These are phyloP conservation scores for Phoma sp. DNA, from an alignment of 2,329 filamentous ascomycete species.

Conservation along the genomic window DNA sequence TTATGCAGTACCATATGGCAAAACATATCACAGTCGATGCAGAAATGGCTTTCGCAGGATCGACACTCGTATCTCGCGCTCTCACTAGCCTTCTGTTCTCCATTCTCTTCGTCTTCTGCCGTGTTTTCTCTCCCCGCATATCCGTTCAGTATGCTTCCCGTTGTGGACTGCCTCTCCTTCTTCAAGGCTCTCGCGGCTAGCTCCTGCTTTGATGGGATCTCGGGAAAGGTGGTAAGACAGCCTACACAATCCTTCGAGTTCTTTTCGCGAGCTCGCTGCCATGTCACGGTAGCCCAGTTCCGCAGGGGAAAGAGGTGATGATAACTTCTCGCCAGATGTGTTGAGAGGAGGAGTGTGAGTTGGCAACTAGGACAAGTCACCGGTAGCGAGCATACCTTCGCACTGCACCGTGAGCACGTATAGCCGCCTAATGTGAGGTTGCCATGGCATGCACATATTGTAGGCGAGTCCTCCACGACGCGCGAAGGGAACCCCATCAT, in stretches of 20 bases:
- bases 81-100: constrained; percentile 68
- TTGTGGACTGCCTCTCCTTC: constrained; percentile 21
- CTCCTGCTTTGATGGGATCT: constrained; percentile 26
- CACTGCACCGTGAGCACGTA: constrained; percentile 84
- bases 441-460: constrained; percentile 90
- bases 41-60: constrained; percentile 89
- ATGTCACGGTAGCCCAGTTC: constrained; percentile 91
- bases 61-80: constrained; percentile 88
- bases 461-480: constrained; percentile 74
- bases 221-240: constrained; percentile 77
- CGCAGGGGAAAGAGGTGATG: constrained; percentile 61
- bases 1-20: constrained; percentile 95
- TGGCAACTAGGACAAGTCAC: constrained; percentile 91
- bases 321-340: constrained; percentile 55
- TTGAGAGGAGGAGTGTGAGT: constrained; percentile 91
- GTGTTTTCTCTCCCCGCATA: constrained; percentile 1
- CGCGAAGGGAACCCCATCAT: constrained; percentile 99
- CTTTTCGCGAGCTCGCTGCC: constrained; percentile 69
- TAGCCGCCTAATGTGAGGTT: constrained; percentile 85
- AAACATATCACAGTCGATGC: constrained; percentile 97
- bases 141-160: constrained; percentile 15
- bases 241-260: constrained; percentile 71
- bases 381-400: constrained; percentile 88
- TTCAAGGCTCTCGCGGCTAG: constrained; percentile 16
- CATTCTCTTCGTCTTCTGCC: constrained; percentile 41